phyloP scores from a whole-genome alignment of 1,284 basidiomycete genomes.

The Laetiporus sulphureus region DNA sequence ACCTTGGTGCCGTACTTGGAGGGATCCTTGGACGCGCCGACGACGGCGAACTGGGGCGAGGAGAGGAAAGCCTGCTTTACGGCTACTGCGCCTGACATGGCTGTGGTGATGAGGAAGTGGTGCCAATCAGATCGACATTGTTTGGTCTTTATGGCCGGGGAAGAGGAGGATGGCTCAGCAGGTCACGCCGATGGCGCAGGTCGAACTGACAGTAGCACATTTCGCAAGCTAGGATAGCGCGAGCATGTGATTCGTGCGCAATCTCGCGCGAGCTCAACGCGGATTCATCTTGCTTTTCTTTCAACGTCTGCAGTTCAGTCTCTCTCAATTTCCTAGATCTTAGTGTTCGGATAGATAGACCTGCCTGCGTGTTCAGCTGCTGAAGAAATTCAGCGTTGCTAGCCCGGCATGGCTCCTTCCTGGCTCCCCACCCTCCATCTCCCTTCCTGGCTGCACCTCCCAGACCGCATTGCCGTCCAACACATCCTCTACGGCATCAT shows the following conservation, averaged over 20 bases:
- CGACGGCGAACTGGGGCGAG: constrained; percentile 61
- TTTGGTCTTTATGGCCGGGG: too few species aligned
- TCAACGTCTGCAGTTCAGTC: too few species aligned
- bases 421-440: too few species aligned
- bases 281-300: too few species aligned
- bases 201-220: background rate
- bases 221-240: constrained; percentile 2
- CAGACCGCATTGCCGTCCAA: constrained; percentile 31
- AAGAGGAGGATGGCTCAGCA: constrained; percentile 5
- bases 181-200: background rate
- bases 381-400: too few species aligned
- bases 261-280: too few species aligned
- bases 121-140: too few species aligned
- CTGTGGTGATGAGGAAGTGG: constrained; percentile 2
- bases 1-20: constrained; percentile 74
- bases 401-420: too few species aligned
- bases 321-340: too few species aligned
- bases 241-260: too few species aligned
- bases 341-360: too few species aligned
- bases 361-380: too few species aligned
- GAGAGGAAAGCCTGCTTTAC: constrained; percentile 57
- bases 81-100: constrained; percentile 21
- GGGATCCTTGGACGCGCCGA: constrained; percentile 74
- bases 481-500: constrained; percentile 61
- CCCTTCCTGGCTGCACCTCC: constrained; percentile 13